phyloP scores from a whole-genome alignment of 2,329 filamentous ascomycete species.

The Cladosporium oxysporum region DNA sequence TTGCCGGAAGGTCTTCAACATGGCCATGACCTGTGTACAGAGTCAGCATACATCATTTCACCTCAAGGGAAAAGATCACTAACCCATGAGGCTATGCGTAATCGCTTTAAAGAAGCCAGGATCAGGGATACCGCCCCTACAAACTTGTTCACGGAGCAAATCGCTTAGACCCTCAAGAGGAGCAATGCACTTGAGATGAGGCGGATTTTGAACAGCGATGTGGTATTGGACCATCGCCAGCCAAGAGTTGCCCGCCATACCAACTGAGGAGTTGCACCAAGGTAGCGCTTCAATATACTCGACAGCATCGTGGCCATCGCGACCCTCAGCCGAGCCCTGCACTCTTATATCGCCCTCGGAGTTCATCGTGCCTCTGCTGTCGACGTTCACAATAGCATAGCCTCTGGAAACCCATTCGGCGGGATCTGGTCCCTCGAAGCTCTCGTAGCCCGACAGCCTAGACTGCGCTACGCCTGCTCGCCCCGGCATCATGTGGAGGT shows the following conservation, averaged over 20 bases:
- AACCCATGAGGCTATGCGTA: not conserved
- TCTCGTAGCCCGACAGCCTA: constrained; percentile 38
- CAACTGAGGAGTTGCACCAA: constrained; percentile 50
- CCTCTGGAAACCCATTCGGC: constrained; percentile 37
- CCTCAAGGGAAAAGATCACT: not conserved
- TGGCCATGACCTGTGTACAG: not conserved
- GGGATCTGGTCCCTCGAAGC: constrained; percentile 49
- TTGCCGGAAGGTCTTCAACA: constrained; percentile 22
- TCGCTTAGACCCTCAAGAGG: constrained; percentile 36
- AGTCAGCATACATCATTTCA: not conserved
- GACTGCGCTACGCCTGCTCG: not conserved
- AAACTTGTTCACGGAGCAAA: constrained; percentile 47
- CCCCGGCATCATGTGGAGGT: not conserved
- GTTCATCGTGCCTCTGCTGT: constrained; percentile 36
- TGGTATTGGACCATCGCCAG: constrained; percentile 36
- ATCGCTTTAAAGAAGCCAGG: not conserved
- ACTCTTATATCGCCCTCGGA: constrained; percentile 41
- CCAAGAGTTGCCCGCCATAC: constrained; percentile 45
- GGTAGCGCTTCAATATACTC: constrained; percentile 44
- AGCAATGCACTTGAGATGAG: constrained; percentile 13
- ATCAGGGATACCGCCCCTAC: constrained; percentile 39
- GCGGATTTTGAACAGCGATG: constrained; percentile 11
- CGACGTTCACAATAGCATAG: constrained; percentile 40
- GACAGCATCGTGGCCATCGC: constrained; percentile 50
- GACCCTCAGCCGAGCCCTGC: constrained; percentile 48